Conservation (phyloP, 768 basidiomycete genomes). For the Kwoniella botswanensis region DNA sequence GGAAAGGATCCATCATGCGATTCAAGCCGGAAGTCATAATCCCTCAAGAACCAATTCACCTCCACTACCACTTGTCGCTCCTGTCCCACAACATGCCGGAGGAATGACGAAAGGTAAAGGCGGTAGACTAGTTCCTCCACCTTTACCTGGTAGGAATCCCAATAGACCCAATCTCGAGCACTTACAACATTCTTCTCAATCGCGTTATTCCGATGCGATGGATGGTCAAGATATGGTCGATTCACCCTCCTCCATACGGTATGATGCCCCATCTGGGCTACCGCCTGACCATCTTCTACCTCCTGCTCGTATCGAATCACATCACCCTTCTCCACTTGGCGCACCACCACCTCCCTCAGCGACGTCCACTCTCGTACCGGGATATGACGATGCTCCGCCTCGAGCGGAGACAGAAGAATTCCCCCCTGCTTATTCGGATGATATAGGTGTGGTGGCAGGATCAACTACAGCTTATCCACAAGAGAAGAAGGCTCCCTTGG, state of each 20-base stretch:
- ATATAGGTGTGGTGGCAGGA: neutral
- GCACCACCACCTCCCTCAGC: neutral
- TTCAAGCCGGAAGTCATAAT: constrained; percentile 20
- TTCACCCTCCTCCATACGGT: constrained; percentile 1
- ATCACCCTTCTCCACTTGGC: neutral
- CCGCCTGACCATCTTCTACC: constrained; percentile 6
- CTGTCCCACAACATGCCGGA: neutral
- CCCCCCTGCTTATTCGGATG: constrained; percentile 16
- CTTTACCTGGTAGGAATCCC: constrained; percentile 14
- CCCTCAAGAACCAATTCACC: constrained; percentile 11
- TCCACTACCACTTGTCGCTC: neutral
- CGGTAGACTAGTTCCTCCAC: constrained; percentile 14
- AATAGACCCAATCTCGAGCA: constrained; percentile 20
- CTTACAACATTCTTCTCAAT: constrained; percentile 27
- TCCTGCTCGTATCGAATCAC: constrained; percentile 1
- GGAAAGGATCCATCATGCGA: constrained; percentile 23
- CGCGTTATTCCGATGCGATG: constrained; percentile 31
- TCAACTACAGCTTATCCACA: neutral
- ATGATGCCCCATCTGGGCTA: constrained; percentile 6
- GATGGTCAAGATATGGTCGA: constrained; percentile 14
- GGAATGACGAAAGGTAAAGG: neutral
- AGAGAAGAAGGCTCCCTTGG: constrained; percentile 9
- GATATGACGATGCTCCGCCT: constrained; percentile 1
- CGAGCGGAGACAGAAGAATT: constrained; percentile 9
- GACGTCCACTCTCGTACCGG: neutral